phyloP scores from a whole-genome alignment of 208 protist species.

The Phytomonas sp. region DNA sequence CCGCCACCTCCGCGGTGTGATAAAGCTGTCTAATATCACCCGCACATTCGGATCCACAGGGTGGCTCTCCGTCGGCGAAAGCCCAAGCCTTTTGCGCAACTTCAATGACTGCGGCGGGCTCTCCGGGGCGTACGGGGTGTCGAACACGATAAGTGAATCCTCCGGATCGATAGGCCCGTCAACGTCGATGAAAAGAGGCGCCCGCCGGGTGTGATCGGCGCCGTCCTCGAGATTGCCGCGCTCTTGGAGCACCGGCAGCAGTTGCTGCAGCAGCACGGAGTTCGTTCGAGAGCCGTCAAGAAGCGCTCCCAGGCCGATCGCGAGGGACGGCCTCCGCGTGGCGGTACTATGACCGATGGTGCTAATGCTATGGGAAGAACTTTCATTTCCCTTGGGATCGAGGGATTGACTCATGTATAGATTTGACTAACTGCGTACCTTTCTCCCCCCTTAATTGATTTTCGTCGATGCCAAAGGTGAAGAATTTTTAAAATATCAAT shows the following conservation, averaged over 20 bases:
- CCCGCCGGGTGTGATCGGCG: not conserved
- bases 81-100: constrained; percentile 39
- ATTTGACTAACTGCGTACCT: not conserved
- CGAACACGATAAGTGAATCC: constrained; percentile 67
- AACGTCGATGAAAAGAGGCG: constrained; percentile 45
- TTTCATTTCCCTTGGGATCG: not conserved
- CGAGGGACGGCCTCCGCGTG: not conserved
- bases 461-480: not conserved
- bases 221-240: constrained; percentile 7
- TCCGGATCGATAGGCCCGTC: constrained; percentile 49
- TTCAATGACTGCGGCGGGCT: constrained; percentile 52
- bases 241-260: constrained; percentile 25
- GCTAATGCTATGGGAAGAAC: not conserved
- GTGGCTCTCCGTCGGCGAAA: constrained; percentile 14
- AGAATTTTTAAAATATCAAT: not conserved
- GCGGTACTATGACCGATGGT: not conserved
- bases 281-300: not conserved
- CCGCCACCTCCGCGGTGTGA: constrained; percentile 67
- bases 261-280: constrained; percentile 16
- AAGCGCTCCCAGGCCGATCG: not conserved
- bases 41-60: constrained; percentile 71
- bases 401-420: not conserved
- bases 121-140: constrained; percentile 59
- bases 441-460: not conserved
- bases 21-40: constrained; percentile 75